These are phyloP conservation scores for Nicotiana noctiflora DNA, from an alignment of 257 asterid species.

Conservation along the genomic window DNA sequence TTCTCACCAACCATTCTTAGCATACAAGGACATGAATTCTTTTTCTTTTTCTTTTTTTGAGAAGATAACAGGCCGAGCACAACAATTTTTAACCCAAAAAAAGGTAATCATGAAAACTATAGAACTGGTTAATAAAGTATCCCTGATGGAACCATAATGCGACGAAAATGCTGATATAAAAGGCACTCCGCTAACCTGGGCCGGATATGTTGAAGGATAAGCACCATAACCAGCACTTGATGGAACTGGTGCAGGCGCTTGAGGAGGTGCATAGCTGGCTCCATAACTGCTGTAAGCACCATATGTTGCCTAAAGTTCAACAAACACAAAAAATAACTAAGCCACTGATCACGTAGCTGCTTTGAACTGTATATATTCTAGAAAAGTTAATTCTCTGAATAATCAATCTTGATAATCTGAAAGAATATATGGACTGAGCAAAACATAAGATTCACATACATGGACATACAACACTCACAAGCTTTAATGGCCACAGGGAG, in stretches of 20 bases:
- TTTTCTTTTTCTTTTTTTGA: too few species aligned
- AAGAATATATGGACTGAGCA: slow-evolving; percentile 1
- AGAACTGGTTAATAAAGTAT: not conserved
- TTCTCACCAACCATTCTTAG: not conserved
- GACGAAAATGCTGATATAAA: not conserved
- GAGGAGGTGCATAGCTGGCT: slow-evolving; percentile 55
- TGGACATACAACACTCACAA: not conserved
- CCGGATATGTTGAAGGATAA: slow-evolving; percentile 69
- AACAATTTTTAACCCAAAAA: not conserved
- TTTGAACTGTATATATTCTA: not conserved
- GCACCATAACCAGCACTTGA: slow-evolving; percentile 76
- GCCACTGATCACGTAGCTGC: not conserved
- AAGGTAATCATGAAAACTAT: not conserved
- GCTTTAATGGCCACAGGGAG: not conserved
- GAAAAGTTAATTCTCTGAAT: not conserved
- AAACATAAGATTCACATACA: not conserved
- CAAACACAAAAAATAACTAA: not conserved
- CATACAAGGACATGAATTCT: not conserved
- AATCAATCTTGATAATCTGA: not conserved
- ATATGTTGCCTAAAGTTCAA: slow-evolving; percentile 52
- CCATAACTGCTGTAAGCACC: slow-evolving; percentile 66
- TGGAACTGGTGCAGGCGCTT: slow-evolving; percentile 64
- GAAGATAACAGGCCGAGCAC: not conserved
- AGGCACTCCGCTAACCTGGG: slow-evolving; percentile 46
- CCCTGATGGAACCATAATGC: not conserved